Percentiles rank a stretch among this genome's conserved stretches.
Evolutionary conservation across 1,284 basidiomycete genomes (phyloP).

Genomic region (Cutaneotrichosporon sp.): DNA sequence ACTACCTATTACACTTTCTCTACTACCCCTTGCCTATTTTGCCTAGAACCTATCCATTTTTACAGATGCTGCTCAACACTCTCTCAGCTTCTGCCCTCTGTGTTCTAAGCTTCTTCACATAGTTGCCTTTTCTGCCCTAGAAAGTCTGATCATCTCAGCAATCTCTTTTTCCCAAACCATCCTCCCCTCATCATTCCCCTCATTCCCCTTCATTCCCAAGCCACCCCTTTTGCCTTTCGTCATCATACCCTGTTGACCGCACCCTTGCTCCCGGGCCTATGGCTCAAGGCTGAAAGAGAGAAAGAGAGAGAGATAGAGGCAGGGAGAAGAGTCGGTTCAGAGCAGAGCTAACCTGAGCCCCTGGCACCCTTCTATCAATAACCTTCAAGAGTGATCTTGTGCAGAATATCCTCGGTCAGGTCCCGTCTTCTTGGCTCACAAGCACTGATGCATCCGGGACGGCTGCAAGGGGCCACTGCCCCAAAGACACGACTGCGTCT

Average conservation of each 20-base stretch:
- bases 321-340: neutral
- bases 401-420: neutral
- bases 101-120: no score
- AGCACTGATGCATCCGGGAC: constrained; percentile 1
- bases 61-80: no score
- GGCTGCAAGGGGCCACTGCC: neutral
- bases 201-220: neutral
- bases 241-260: neutral
- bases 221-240: neutral
- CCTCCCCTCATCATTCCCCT: neutral
- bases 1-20: no score
- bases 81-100: no score
- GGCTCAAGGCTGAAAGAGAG: no score
- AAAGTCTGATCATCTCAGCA: neutral
- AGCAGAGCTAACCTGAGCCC: neutral
- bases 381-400: neutral
- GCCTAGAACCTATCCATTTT: no score
- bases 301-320: no score
- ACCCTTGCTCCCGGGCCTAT: neutral
- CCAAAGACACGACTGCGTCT: neutral
- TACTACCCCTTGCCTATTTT: no score
- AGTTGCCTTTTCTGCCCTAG: no score
- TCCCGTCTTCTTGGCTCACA: neutral
- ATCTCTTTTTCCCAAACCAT: neutral
- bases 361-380: neutral